A percentile compares a stretch with the other conserved stretches of the same genome.
These are phyloP conservation scores for Lactarius tabidus DNA, from an alignment of 768 basidiomycete genomes.

Conservation along the genomic window DNA sequence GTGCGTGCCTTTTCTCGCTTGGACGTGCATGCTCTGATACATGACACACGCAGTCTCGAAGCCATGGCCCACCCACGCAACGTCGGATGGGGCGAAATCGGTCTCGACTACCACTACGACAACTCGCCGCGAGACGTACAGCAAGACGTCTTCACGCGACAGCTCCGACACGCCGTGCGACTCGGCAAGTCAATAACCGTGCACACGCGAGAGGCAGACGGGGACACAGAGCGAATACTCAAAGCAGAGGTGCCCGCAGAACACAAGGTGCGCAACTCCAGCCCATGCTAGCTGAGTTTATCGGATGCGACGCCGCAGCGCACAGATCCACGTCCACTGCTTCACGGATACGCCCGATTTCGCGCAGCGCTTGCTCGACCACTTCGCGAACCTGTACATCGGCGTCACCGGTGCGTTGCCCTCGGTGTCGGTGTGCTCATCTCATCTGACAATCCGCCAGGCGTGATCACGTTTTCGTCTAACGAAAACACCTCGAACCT, in stretches of 20 bases:
- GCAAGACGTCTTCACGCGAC: constrained; percentile 58
- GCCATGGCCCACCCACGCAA: constrained; percentile 79
- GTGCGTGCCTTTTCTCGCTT: constrained; percentile 36
- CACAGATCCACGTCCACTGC: constrained; percentile 83
- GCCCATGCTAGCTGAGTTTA: background rate
- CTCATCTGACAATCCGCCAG: constrained; percentile 32
- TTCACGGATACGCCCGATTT: constrained; percentile 81
- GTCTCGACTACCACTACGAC: constrained; percentile 83
- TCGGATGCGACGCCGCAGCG: background rate
- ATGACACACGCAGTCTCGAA: constrained; percentile 45
- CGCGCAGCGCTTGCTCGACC: constrained; percentile 61
- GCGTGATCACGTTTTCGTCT: constrained; percentile 75
- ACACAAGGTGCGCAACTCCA: constrained; percentile 49
- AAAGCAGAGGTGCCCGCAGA: constrained; percentile 71
- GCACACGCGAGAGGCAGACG: constrained; percentile 83
- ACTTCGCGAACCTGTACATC: constrained; percentile 80
- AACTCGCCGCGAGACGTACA: constrained; percentile 69
- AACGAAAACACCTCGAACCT: constrained; percentile 69
- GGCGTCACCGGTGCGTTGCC: constrained; percentile 63
- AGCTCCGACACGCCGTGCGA: constrained; percentile 62
- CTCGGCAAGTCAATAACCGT: constrained; percentile 78
- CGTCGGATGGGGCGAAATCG: constrained; percentile 88
- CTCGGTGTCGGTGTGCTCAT: background rate
- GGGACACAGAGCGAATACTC: constrained; percentile 73
- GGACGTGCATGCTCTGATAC: background rate